Evolutionary conservation across 192 early-diverging fungal species (phyloP), one percentile per base, ranked within the genome.

Genomic region (Pilaira anomala): DNA sequence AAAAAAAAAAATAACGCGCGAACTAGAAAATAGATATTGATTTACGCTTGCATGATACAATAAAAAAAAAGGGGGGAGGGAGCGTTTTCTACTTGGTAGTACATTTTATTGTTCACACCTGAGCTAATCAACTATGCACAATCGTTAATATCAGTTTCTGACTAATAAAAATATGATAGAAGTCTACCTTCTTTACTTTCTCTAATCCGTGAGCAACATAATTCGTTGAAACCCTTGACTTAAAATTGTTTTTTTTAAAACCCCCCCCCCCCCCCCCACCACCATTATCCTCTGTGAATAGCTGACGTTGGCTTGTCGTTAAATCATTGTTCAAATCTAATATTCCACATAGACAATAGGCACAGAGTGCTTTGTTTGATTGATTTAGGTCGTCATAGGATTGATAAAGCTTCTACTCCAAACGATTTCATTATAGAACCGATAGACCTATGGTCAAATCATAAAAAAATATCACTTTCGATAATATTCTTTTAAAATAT

Each of bases 281-380:
- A n/a, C n/a, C n/a, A n/a, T 48, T 13, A 18, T 48, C 46, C 46
- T 48, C 46, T 13, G 46, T 48, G 19, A 48, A 48, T 48, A 48
- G 1, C 46, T 48, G 46, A 19, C n/a, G 46, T 19, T 48, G 18
- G n/a, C 46, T 18, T 48, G 46, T 19, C 19, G 18, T 13, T 48
- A 48, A 48, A 48, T 48, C 46, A 48, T 48, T 48, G 46, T 13
- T 48, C 19, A 48, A 48, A 18, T 48, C 46, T 19, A 48, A 19
- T 48, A 48, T 48, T 48, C 46, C 46, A 48, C 46, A 48, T 48
- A 48, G 46, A 19, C 18, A 48, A 48, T 48, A 19, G 5, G 19
- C 46, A 2, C 46, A 48, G 19, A 48, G 46, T 13, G 46, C 13
- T 48, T 48, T 48, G 46, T 48, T 48, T 48, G 46, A 13, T 13